Conservation (phyloP, 306 rosid genomes). For the Urtica urens region DNA sequence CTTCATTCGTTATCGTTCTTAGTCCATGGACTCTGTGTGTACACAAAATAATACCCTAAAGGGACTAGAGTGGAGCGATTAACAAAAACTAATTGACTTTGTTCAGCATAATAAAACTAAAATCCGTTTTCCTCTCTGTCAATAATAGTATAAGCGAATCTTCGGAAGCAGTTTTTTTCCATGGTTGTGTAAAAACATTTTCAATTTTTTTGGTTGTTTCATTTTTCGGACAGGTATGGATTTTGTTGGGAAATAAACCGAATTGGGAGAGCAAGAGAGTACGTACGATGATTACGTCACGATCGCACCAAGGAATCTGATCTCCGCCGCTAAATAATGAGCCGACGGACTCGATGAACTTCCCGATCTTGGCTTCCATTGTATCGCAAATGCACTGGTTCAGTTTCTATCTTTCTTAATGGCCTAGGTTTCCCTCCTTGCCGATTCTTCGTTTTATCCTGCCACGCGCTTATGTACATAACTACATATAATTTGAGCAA, state of each 20-base stretch:
- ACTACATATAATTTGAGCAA: no score
- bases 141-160: not conserved
- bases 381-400: not conserved
- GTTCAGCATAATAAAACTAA: no score
- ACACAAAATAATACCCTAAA: no score
- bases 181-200: not conserved
- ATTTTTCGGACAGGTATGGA: not conserved
- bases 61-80: no score
- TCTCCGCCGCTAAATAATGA: slow-evolving; percentile 49
- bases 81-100: no score
- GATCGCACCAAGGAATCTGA: slow-evolving; percentile 86
- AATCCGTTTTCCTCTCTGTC: no score
- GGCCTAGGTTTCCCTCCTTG: not conserved
- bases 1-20: no score
- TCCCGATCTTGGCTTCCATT: slow-evolving; percentile 55
- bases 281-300: slow-evolving; percentile 60
- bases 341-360: slow-evolving; percentile 54
- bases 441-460: no score
- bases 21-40: no score
- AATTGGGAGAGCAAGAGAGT: not conserved
- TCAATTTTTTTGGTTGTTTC: no score
- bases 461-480: no score
- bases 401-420: not conserved
- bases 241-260: slow-evolving; percentile 5
- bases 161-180: not conserved